Evolutionary conservation across 1,139 yeast genomes (phyloP).

Genomic region (Pichia inconspicua): DNA sequence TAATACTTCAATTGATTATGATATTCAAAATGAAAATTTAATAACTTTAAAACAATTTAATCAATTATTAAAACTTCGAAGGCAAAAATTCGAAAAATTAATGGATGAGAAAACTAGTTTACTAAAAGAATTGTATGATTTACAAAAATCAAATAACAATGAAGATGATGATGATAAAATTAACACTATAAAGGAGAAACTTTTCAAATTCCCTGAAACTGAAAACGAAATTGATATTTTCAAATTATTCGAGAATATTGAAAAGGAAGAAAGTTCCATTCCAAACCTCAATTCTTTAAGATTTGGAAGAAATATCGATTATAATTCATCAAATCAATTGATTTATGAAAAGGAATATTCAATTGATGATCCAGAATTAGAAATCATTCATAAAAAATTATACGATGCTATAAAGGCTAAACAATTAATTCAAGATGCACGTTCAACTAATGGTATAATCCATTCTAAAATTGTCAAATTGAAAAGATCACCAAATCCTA

Average conservation of each 20-base stretch:
- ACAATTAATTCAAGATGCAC: constrained; percentile 21
- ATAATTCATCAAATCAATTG: constrained; percentile 16
- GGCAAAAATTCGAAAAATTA: constrained; percentile 5
- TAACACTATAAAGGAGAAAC: constrained; percentile 2
- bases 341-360: constrained; percentile 23
- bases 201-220: constrained; percentile 5
- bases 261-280: background rate
- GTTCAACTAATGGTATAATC: constrained; percentile 21
- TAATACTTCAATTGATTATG: constrained; percentile 2
- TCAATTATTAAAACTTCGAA: constrained; percentile 12
- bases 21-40: constrained; percentile 9
- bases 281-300: background rate
- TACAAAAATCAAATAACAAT: background rate
- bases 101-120: constrained; percentile 3
- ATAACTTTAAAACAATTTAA: constrained; percentile 17
- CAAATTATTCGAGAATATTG: background rate
- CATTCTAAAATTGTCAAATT: constrained; percentile 25
- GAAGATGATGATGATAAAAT: background rate
- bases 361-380: constrained; percentile 20
- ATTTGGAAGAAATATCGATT: constrained; percentile 2
- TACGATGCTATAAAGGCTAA: constrained; percentile 20
- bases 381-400: constrained; percentile 17
- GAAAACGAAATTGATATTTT: constrained; percentile 9
- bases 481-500: constrained; percentile 38
- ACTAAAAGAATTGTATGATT: constrained; percentile 8